Conservation (phyloP, 208 protist species). For the Leishmania mexicana region DNA sequence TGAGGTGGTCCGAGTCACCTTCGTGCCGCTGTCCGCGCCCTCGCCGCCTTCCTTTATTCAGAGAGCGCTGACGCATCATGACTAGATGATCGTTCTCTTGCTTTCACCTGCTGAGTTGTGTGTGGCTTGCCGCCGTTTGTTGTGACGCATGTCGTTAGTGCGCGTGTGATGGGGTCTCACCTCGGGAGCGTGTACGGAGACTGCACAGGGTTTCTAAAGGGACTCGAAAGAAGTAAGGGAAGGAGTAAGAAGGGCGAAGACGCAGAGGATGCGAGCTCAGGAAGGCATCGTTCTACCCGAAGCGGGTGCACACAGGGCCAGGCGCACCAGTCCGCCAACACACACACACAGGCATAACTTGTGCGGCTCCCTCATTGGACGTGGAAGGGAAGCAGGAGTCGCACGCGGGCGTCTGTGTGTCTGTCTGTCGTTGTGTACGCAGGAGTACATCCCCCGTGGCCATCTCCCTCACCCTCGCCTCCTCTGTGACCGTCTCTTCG, state of each 20-base stretch:
- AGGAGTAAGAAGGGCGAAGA: not conserved
- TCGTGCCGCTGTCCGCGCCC: not conserved
- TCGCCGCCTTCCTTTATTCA: not conserved
- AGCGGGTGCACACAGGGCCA: not conserved
- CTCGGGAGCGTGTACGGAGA: not conserved
- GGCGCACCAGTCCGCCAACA: not conserved
- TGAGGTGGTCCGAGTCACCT: not conserved
- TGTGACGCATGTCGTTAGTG: not conserved
- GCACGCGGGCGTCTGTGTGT: not conserved
- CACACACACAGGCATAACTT: not conserved
- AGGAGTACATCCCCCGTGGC: not conserved
- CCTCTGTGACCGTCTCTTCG: too few species aligned
- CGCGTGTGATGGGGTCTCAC: not conserved
- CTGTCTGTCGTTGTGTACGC: not conserved
- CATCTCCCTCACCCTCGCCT: not conserved
- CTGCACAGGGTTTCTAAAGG: not conserved
- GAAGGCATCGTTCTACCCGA: not conserved
- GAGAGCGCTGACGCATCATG: not conserved
- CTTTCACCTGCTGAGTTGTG: not conserved
- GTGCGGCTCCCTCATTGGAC: not conserved
- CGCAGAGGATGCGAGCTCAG: not conserved
- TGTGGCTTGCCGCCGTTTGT: not conserved
- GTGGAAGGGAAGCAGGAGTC: not conserved
- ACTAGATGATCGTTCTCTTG: not conserved
- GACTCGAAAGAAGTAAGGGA: not conserved